phyloP scores from a whole-genome alignment of 768 basidiomycete genomes.

The Calvatia gigantea region DNA sequence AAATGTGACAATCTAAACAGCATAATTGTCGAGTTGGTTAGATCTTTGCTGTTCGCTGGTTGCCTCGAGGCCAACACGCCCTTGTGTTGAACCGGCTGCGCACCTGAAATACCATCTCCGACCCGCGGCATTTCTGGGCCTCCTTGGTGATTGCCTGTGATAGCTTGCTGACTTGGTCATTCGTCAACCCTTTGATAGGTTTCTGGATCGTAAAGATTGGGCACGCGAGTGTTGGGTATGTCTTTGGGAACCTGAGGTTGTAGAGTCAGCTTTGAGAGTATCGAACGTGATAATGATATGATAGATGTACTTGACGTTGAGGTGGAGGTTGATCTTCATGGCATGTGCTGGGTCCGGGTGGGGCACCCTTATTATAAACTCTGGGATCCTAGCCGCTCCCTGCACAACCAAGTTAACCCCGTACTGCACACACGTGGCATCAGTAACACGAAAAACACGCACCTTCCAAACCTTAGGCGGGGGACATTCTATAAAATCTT shows the following conservation, averaged over 20 bases:
- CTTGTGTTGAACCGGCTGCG: no score
- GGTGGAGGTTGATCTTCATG: constrained; percentile 56
- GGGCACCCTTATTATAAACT: constrained; percentile 71
- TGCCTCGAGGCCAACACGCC: background rate
- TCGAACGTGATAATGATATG: background rate
- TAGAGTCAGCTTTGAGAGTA: constrained; percentile 3
- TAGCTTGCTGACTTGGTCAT: constrained; percentile 55
- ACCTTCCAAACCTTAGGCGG: constrained; percentile 87
- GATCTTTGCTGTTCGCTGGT: background rate
- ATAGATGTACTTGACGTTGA: constrained; percentile 63
- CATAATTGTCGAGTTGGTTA: background rate
- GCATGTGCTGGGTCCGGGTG: constrained; percentile 60
- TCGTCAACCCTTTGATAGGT: constrained; percentile 55
- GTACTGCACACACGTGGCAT: background rate
- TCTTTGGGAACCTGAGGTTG: constrained; percentile 65
- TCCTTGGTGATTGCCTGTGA: constrained; percentile 60
- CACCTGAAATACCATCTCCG: constrained; percentile 80
- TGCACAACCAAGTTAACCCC: constrained; percentile 22
- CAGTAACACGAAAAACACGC: constrained; percentile 13
- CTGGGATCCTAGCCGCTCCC: constrained; percentile 67
- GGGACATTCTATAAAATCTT: constrained; percentile 70
- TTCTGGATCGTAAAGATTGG: constrained; percentile 69
- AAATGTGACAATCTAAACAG: constrained; percentile 56
- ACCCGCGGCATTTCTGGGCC: constrained; percentile 60
- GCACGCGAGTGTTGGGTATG: constrained; percentile 71